phyloP scores from a whole-genome alignment of 257 asterid species.

The Salvia miltiorrhiza region DNA sequence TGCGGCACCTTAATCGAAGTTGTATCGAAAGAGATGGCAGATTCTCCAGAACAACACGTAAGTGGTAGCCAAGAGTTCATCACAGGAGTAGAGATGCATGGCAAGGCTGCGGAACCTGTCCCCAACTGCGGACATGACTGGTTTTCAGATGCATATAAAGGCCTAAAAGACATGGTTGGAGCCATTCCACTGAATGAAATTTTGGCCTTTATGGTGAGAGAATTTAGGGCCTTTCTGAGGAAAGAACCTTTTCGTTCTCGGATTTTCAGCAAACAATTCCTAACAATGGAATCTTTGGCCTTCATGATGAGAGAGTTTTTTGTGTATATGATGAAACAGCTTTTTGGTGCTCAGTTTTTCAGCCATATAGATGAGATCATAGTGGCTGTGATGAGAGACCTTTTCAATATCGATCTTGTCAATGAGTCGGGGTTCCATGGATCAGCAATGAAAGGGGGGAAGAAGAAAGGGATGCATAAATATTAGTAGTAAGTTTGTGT shows the following conservation, averaged over 20 bases:
- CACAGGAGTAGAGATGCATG: slow-evolving; percentile 8
- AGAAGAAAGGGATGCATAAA: not conserved
- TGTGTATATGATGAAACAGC: not conserved
- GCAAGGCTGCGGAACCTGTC: not conserved
- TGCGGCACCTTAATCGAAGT: slow-evolving; percentile 32
- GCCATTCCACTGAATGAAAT: slow-evolving; percentile 35
- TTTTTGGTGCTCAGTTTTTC: not conserved
- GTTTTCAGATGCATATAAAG: slow-evolving; percentile 6
- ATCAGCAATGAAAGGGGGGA: slow-evolving; percentile 13
- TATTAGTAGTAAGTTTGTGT: not conserved
- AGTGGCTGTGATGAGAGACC: not conserved
- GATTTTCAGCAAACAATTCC: not conserved
- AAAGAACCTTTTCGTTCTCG: not conserved
- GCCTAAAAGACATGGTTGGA: slow-evolving; percentile 36
- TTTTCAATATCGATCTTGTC: slow-evolving; percentile 19
- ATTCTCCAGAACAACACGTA: not conserved
- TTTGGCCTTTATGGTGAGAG: not conserved
- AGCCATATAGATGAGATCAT: not conserved
- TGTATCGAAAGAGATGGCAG: slow-evolving; percentile 6
- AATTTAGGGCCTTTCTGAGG: not conserved
- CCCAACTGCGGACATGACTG: not conserved
- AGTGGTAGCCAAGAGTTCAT: not conserved
- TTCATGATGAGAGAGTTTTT: slow-evolving; percentile 1
- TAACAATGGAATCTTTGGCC: not conserved
- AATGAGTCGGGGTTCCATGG: slow-evolving; percentile 32